These are phyloP conservation scores for Ophiorrhiza pumila DNA, from an alignment of 257 asterid genomes.

Conservation along the genomic window DNA sequence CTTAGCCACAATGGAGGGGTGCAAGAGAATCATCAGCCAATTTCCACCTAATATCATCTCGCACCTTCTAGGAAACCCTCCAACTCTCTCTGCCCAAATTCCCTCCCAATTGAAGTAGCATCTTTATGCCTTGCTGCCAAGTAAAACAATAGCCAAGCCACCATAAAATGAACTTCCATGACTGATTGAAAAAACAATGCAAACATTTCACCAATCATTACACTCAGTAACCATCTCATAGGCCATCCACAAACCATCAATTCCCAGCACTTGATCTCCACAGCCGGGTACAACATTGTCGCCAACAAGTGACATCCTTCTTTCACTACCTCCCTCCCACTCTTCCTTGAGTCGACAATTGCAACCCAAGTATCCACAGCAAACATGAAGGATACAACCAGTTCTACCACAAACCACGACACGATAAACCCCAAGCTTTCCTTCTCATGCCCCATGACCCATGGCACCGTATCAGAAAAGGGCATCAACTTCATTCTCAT, in stretches of 20 bases:
- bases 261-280: conserved; percentile 76
- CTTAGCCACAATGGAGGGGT: conserved; percentile 27
- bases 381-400: conserved; percentile 64
- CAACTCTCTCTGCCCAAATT: conserved; percentile 70
- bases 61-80: conserved; percentile 62
- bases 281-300: conserved; percentile 56
- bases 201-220: conserved; percentile 48
- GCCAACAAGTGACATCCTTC: conserved; percentile 71
- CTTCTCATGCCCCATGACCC: conserved; percentile 78
- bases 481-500: conserved; percentile 81
- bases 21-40: conserved; percentile 18
- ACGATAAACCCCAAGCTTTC: conserved; percentile 64
- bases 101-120: conserved; percentile 55
- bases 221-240: conserved; percentile 64
- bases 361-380: conserved; percentile 84
- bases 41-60: conserved; percentile 39
- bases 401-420: conserved; percentile 66
- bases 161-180: conserved; percentile 84
- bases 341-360: conserved; percentile 67
- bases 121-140: conserved; percentile 73
- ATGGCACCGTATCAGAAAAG: conserved; percentile 55
- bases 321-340: conserved; percentile 83
- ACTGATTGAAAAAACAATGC: conserved; percentile 58
- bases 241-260: conserved; percentile 64
- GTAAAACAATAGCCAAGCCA: conserved; percentile 77